phyloP scores from a whole-genome alignment of 352 stramenopile species.

The Hyaloperonospora arabidopsidis region DNA sequence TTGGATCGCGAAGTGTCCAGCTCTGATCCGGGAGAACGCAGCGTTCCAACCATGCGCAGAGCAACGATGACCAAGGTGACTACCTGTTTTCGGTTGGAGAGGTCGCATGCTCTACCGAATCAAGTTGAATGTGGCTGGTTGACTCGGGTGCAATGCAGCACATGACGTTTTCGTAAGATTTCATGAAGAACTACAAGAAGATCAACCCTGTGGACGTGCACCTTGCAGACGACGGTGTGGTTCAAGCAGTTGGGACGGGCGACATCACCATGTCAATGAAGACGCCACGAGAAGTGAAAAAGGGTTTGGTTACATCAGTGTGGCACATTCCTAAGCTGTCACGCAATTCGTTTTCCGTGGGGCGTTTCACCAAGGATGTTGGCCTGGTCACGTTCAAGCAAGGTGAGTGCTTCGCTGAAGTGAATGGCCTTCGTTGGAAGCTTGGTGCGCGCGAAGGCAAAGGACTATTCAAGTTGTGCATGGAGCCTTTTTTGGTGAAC shows the following conservation, averaged over 20 bases:
- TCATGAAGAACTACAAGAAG: too few relatives aligned
- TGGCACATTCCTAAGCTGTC: not conserved
- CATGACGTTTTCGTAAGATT: too few relatives aligned
- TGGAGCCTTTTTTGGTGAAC: not conserved
- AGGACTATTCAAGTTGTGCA: not conserved
- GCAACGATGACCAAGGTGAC: too few relatives aligned
- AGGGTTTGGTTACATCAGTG: not conserved
- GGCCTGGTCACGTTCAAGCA: not conserved
- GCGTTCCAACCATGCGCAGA: too few relatives aligned
- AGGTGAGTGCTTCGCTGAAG: not conserved
- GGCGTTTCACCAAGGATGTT: not conserved
- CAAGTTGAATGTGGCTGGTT: too few relatives aligned
- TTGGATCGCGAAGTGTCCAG: too few relatives aligned
- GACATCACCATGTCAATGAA: not conserved
- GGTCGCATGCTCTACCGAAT: too few relatives aligned
- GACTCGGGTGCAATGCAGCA: too few relatives aligned
- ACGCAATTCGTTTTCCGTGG: not conserved
- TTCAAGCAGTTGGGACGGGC: not conserved
- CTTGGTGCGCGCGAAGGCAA: not conserved
- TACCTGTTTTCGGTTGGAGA: too few relatives aligned
- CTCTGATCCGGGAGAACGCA: too few relatives aligned
- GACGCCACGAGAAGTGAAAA: not conserved
- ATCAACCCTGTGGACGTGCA: too few relatives aligned
- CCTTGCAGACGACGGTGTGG: not conserved
- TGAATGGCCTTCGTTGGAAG: not conserved